Percentiles rank a stretch among this genome's conserved stretches.
Evolutionary conservation across 2,329 filamentous ascomycete species (phyloP).

Genomic region (Xylaria sp.): DNA sequence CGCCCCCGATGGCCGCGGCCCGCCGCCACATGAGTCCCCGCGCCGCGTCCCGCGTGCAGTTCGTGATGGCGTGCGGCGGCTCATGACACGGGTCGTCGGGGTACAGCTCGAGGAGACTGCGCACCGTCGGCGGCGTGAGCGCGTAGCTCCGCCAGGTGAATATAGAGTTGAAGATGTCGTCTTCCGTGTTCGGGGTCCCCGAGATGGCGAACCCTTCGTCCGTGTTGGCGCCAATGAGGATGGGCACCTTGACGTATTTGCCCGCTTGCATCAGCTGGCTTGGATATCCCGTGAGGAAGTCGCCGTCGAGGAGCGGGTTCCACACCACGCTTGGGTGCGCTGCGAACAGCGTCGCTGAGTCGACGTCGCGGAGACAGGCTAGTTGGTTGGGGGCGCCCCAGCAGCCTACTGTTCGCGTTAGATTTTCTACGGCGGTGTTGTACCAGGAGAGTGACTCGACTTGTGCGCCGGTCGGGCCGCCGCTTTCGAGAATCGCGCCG

Average conservation of each 20-base stretch:
- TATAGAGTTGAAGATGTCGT: slow-evolving; percentile 56
- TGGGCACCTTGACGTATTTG: slow-evolving; percentile 57
- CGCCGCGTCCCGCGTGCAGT: slow-evolving; percentile 48
- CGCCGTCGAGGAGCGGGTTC: slow-evolving; percentile 60
- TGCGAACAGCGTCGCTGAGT: slow-evolving; percentile 50
- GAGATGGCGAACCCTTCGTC: slow-evolving; percentile 60
- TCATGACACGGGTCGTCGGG: slow-evolving; percentile 60
- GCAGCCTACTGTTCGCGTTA: slow-evolving; percentile 53
- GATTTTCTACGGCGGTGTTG: slow-evolving; percentile 49
- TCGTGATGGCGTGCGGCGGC: slow-evolving; percentile 56
- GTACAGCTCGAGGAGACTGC: slow-evolving; percentile 59
- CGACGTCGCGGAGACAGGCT: slow-evolving; percentile 52
- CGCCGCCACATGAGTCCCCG: slow-evolving; percentile 59
- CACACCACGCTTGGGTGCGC: slow-evolving; percentile 54
- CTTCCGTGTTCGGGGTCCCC: slow-evolving; percentile 54
- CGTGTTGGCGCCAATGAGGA: slow-evolving; percentile 61
- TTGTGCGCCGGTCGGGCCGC: slow-evolving; percentile 52
- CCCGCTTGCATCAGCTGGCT: slow-evolving; percentile 57
- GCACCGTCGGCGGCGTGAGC: slow-evolving; percentile 57
- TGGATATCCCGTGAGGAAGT: slow-evolving; percentile 60
- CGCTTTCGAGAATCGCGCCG: slow-evolving; percentile 65
- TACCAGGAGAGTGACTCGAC: slow-evolving; percentile 53
- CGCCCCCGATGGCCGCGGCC: slow-evolving; percentile 57
- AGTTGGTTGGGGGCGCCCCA: slow-evolving; percentile 52
- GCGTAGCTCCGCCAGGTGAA: slow-evolving; percentile 59